Evolutionary conservation across 768 basidiomycete genomes (phyloP), one percentile per base, ranked within the genome.

Genomic region (Boletellus sp.): DNA sequence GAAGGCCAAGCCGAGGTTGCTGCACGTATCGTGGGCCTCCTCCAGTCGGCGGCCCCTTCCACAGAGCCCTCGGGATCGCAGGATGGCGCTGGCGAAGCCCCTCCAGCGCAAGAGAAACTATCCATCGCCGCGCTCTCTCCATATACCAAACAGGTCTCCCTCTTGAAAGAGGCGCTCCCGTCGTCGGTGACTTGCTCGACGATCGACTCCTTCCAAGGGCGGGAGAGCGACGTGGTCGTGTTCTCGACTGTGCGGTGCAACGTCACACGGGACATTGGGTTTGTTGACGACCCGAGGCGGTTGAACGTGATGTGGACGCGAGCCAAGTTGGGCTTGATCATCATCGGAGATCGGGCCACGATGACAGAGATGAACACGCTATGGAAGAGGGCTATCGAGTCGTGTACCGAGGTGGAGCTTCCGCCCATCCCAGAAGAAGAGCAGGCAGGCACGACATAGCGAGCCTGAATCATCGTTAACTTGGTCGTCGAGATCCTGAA

Each of bases 251-350:
- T 86, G 13, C 75, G 84, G 11, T 79, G 77, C 55, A 86, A 87
- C 55, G 71, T 57, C 16, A 71, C 76, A 35, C 70, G 73, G 1
- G 84, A 86, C 41, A 79, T 86, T 40, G 84, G 84, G 6, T 87
- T 86, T 53, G 66, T 85, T 31, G 80, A 79, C 70, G 59, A 83
- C 81, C 45, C 84, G 79, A 0, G 81, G 79, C 34, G 71, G 78
- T 20, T 60, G 40, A 48, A 87, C 57, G 84, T 87, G 8, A 83
- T 83, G 72, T 86, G 83, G 84, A 87, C 85, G 13, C 68, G 85
- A 2, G 80, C 84, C 1, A 70, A 72, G 54, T 57, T 79, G 31
- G 84, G 74, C 0, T 61, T 86, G 55, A 74, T 87, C 45, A 69
- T 87, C 26, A 69, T 85, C n/a, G 84, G 84, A 0, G 76, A 84